Evolutionary conservation across 192 early-diverging fungal species (phyloP).

Genomic region (Mortierella hygrophila): DNA sequence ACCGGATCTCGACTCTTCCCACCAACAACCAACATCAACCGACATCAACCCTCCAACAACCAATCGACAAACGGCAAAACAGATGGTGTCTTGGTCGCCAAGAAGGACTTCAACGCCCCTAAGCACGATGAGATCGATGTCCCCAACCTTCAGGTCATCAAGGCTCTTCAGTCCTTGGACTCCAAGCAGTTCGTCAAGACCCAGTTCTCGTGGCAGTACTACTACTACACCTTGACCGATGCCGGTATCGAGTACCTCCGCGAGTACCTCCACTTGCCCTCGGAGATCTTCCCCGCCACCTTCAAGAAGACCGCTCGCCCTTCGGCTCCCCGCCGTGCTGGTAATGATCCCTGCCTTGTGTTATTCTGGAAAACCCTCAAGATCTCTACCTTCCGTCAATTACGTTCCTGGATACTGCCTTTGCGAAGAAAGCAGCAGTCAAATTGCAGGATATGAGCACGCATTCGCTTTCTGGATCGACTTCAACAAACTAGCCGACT

Average conservation of each 20-base stretch:
- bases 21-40: background rate
- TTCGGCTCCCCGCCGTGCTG: conserved; percentile 75
- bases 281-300: conserved; percentile 97
- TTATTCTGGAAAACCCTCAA: background rate
- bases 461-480: background rate
- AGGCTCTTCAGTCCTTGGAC: conserved; percentile 96
- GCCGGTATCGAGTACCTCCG: conserved; percentile 98
- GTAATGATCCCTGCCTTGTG: conserved; percentile 56
- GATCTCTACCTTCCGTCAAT: background rate
- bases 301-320: conserved; percentile 95
- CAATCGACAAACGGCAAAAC: conserved; percentile 4
- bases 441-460: background rate
- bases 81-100: conserved; percentile 98
- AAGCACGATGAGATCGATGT: conserved; percentile 98
- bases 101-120: conserved; percentile 98
- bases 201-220: conserved; percentile 99
- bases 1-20: conserved; percentile 9
- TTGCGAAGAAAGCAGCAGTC: background rate
- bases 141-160: conserved; percentile 99
- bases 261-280: conserved; percentile 96
- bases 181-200: conserved; percentile 95
- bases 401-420: background rate
- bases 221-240: conserved; percentile 99
- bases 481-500: background rate
- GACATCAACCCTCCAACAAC: conserved; percentile 13